Evolutionary conservation across 2,329 filamentous ascomycete species (phyloP), one percentile per base, ranked within the genome.

Genomic region (Aureobasidium vineae): DNA sequence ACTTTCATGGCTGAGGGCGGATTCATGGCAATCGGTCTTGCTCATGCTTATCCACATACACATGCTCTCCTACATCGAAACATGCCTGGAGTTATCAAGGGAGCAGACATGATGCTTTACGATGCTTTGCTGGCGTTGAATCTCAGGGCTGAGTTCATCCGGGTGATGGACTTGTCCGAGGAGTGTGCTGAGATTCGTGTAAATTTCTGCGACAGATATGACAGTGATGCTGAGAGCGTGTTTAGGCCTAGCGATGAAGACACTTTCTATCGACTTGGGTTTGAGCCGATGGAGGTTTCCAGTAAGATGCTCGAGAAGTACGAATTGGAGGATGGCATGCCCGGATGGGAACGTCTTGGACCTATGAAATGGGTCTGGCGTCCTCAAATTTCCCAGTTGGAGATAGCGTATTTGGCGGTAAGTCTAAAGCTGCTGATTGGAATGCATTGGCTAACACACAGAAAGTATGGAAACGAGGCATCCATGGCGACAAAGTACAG

Each of bases 1-100:
- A 64, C 63, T 0, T 82, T 84, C 66, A 74, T 82, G 70, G 53
- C 68, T 5, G 16, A 63, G 19, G 72, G 71, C 7, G 67, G 69
- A 16, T 59, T 66, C 11, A 63, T 73, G 15, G 72, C 66, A 13
- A 50, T 72, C 11, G 67, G 64, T 41, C 67, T 73, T 47, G 66
- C 66, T 4, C 71, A 74, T 65, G 59, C 59, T 43, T 74, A 74
- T 53, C 68, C 73, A 2, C 70, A 73, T 56, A 71, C 71, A 15
- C 67, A 69, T 21, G 40, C 52, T 16, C 33, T 65, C 21, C 5
- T 65, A 13, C 21, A 54, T 26, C 61, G 67, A 36, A 68, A 71
- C 43, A 45, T 74, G 7, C 72, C 72, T 5, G 45, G 53, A 16
- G 68, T 66, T 31, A 70, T 74, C 31, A 73, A 74, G 54, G 73